These are phyloP conservation scores for Gyrodon lividus DNA, from an alignment of 768 basidiomycete species.

Conservation along the genomic window DNA sequence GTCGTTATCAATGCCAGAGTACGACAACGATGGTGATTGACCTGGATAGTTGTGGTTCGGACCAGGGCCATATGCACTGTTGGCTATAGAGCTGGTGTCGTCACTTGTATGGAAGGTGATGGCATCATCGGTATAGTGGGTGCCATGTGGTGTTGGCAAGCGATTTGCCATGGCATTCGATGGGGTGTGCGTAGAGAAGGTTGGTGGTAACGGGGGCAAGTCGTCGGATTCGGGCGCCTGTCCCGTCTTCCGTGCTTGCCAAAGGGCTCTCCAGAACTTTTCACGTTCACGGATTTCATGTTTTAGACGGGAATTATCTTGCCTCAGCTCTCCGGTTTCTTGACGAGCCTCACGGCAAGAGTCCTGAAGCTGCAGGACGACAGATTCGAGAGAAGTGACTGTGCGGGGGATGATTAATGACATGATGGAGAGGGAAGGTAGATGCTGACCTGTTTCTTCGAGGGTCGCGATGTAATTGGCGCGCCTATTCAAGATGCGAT, in stretches of 20 bases:
- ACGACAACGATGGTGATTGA: conserved; percentile 49
- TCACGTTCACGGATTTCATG: conserved; percentile 71
- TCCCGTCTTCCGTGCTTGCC: conserved; percentile 60
- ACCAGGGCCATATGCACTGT: conserved; percentile 44
- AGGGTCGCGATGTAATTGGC: conserved; percentile 87
- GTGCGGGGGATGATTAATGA: conserved; percentile 16
- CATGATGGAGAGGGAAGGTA: not conserved
- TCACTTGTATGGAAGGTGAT: conserved; percentile 52
- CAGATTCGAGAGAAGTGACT: conserved; percentile 85
- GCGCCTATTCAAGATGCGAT: conserved; percentile 38
- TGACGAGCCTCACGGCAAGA: conserved; percentile 67
- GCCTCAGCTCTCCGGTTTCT: conserved; percentile 60
- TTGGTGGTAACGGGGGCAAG: conserved; percentile 47
- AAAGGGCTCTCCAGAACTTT: conserved; percentile 69
- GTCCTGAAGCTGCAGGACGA: conserved; percentile 81
- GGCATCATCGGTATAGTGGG: conserved; percentile 38
- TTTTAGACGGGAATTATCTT: conserved; percentile 63
- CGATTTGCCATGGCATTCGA: conserved; percentile 33
- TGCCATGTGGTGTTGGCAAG: conserved; percentile 38
- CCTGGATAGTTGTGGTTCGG: conserved; percentile 39
- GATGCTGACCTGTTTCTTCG: conserved; percentile 66
- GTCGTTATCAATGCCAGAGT: conserved; percentile 33
- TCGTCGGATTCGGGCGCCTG: conserved; percentile 53
- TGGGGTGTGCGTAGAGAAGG: conserved; percentile 37
- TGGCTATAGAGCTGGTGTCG: conserved; percentile 43